Evolutionary conservation across 129 eudicot genomes (phyloP).

Genomic region (Calendula officinalis): DNA sequence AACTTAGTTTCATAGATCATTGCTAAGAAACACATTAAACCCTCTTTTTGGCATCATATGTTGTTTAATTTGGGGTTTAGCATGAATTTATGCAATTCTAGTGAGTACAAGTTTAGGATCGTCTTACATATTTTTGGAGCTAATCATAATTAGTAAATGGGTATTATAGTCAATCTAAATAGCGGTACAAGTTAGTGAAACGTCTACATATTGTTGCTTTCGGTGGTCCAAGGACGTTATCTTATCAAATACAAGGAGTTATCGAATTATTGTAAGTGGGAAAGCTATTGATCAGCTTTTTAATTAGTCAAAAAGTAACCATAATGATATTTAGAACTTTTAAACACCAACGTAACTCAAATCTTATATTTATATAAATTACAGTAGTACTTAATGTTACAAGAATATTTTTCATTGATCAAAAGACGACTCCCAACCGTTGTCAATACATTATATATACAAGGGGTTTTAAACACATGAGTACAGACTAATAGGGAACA

Average conservation of each 20-base stretch:
- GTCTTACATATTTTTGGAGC: slow-evolving; percentile 1
- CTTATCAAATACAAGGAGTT: slow-evolving; percentile 14
- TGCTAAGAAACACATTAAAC: background rate
- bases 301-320: slow-evolving; percentile 31
- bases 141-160: slow-evolving; percentile 23
- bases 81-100: background rate
- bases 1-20: background rate
- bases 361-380: background rate
- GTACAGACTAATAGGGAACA: no score
- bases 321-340: slow-evolving; percentile 27
- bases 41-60: background rate
- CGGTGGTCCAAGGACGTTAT: slow-evolving; percentile 28
- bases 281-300: slow-evolving; percentile 13
- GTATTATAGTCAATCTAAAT: slow-evolving; percentile 16
- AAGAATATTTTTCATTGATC: slow-evolving; percentile 7
- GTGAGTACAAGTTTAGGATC: slow-evolving; percentile 18
- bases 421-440: no score
- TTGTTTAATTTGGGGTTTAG: background rate
- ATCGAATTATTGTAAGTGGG: slow-evolving; percentile 14
- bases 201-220: slow-evolving; percentile 27
- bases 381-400: slow-evolving; percentile 4
- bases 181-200: slow-evolving; percentile 17
- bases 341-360: background rate
- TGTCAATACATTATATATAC: no score
- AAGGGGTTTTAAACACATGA: no score